phyloP scores from a whole-genome alignment of 345 rosid genomes.

The Eucalyptus pauciflora region DNA sequence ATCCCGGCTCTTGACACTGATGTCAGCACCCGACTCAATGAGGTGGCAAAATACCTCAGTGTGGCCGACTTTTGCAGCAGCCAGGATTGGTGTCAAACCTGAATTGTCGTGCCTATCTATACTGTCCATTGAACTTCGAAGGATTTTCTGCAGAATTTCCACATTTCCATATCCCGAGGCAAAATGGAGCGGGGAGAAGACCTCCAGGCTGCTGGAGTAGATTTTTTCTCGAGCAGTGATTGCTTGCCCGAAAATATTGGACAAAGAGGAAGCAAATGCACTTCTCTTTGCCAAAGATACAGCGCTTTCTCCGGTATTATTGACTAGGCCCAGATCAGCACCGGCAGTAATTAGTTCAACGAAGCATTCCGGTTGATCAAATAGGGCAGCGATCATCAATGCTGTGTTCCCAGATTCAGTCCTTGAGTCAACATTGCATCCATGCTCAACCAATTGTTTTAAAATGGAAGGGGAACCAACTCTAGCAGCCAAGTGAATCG shows the following conservation, averaged over 20 bases:
- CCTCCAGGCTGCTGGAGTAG: constrained; percentile 7
- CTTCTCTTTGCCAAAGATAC: constrained; percentile 10
- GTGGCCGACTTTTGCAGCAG: constrained; percentile 6
- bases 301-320: constrained; percentile 7
- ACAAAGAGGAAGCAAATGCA: constrained; percentile 5
- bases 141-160: constrained; percentile 6
- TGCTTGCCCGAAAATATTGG: constrained; percentile 1
- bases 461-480: constrained; percentile 6
- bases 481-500: constrained; percentile 20
- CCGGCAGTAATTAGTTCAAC: constrained; percentile 10
- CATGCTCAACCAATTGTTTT: constrained; percentile 4
- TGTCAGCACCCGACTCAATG: constrained; percentile 8
- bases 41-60: constrained; percentile 13
- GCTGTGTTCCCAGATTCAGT: constrained; percentile 18
- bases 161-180: constrained; percentile 7
- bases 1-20: constrained; percentile 8
- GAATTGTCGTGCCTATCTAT: constrained; percentile 6
- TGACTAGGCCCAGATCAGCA: constrained; percentile 19
- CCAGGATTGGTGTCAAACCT: constrained; percentile 8
- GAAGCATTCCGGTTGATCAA: constrained; percentile 16
- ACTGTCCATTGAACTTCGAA: not conserved
- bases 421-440: constrained; percentile 9
- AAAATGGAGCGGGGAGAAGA: constrained; percentile 17
- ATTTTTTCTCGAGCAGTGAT: not conserved
- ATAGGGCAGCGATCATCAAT: constrained; percentile 15